These are phyloP conservation scores for Cladosporium cucumerinum DNA, from an alignment of 2,329 filamentous ascomycete species.

Conservation along the genomic window DNA sequence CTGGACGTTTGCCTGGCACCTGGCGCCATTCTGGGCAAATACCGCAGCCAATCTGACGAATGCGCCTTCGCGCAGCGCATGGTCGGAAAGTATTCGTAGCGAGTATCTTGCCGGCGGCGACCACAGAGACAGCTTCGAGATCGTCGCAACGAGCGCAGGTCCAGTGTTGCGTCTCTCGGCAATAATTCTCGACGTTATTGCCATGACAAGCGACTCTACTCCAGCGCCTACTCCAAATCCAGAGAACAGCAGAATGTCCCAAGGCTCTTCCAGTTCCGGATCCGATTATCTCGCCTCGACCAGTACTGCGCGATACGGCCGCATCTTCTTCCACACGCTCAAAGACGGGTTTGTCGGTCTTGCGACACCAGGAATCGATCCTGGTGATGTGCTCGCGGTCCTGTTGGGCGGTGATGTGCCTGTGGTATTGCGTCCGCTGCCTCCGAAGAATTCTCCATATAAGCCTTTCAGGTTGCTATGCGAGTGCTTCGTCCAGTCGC, in stretches of 20 bases:
- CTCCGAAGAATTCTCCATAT: slow-evolving; percentile 16
- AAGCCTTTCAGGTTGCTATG: slow-evolving; percentile 29
- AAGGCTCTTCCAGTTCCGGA: neutral
- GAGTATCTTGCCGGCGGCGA: slow-evolving; percentile 29
- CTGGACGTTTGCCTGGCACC: slow-evolving; percentile 30
- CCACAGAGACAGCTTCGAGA: slow-evolving; percentile 26
- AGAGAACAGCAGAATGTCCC: neutral
- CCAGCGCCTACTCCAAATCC: slow-evolving; percentile 24
- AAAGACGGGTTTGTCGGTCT: slow-evolving; percentile 25
- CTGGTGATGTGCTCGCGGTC: slow-evolving; percentile 26
- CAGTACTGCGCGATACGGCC: slow-evolving; percentile 24
- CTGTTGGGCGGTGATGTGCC: slow-evolving; percentile 32
- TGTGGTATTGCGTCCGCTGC: slow-evolving; percentile 26
- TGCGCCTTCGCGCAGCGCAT: slow-evolving; percentile 23
- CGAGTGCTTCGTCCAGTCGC: slow-evolving; percentile 28
- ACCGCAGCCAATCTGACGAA: slow-evolving; percentile 25
- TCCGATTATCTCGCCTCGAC: neutral
- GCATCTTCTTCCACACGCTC: slow-evolving; percentile 27
- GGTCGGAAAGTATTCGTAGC: slow-evolving; percentile 26
- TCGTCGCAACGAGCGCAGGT: slow-evolving; percentile 18
- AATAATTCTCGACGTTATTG: slow-evolving; percentile 27
- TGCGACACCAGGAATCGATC: slow-evolving; percentile 26
- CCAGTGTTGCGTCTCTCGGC: slow-evolving; percentile 26
- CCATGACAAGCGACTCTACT: slow-evolving; percentile 23
- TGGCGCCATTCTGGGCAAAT: slow-evolving; percentile 31